Evolutionary conservation across 2,329 filamentous ascomycete genomes (phyloP).

Genomic region (Penicillium frequentans): DNA sequence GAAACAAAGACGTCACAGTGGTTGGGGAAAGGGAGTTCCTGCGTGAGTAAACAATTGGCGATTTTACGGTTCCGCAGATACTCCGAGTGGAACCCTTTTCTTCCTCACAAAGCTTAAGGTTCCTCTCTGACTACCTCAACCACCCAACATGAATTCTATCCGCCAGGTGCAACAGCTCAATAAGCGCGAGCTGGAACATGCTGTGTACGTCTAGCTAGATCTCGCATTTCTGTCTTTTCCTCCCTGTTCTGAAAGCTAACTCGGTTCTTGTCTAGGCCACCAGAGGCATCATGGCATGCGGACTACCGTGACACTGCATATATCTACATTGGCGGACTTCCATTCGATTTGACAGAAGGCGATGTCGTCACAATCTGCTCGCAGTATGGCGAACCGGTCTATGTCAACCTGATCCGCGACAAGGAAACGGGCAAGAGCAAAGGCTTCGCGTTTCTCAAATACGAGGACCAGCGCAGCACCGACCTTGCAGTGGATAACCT

Average conservation of each 20-base stretch:
- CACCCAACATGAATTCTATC: constrained; percentile 80
- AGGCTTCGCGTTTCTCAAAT: constrained; percentile 95
- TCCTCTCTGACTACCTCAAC: neutral
- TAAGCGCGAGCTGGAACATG: constrained; percentile 88
- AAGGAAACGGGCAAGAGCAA: constrained; percentile 94
- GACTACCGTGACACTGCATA: constrained; percentile 98
- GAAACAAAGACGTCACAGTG: constrained; percentile 10
- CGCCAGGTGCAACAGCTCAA: constrained; percentile 91
- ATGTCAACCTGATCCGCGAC: constrained; percentile 88
- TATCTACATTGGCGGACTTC: constrained; percentile 91
- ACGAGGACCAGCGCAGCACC: constrained; percentile 94
- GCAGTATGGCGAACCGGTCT: constrained; percentile 92
- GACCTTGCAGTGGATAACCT: constrained; percentile 96
- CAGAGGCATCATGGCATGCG: constrained; percentile 91
- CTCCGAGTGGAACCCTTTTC: constrained; percentile 16
- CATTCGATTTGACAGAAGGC: constrained; percentile 90
- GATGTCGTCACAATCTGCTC: constrained; percentile 96
- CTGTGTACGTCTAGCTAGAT: constrained; percentile 59
- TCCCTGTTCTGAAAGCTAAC: neutral
- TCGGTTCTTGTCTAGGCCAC: constrained; percentile 54
- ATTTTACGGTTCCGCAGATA: constrained; percentile 28
- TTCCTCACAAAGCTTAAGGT: constrained; percentile 4
- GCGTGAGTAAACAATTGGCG: constrained; percentile 25
- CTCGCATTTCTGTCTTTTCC: constrained; percentile 4
- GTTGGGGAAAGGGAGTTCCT: constrained; percentile 14